These are phyloP conservation scores for Erigeron philadelphicus DNA, from an alignment of 140 eudicot species.

Conservation along the genomic window DNA sequence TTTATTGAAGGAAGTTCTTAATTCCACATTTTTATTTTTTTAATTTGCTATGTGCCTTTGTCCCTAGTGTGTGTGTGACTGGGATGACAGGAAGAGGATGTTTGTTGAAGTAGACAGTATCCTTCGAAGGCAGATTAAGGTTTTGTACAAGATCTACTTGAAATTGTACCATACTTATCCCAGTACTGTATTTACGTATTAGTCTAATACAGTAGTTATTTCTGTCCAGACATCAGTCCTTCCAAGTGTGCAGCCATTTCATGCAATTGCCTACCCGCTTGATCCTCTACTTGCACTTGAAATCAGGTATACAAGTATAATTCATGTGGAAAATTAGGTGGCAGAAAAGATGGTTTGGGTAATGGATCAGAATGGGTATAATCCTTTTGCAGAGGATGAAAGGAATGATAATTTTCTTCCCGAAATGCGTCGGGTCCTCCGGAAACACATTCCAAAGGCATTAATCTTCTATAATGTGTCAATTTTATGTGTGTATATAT, in stretches of 20 bases:
- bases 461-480: too few relatives aligned
- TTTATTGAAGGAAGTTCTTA: too few relatives aligned
- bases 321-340: too few relatives aligned
- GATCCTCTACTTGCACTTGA: slow-evolving; percentile 96
- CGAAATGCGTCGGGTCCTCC: too few relatives aligned
- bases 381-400: too few relatives aligned
- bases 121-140: slow-evolving; percentile 80
- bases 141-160: slow-evolving; percentile 9
- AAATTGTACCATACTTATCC: not conserved
- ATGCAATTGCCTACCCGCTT: slow-evolving; percentile 97
- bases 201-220: slow-evolving; percentile 12
- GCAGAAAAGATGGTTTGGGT: too few relatives aligned
- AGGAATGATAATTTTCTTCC: too few relatives aligned
- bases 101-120: slow-evolving; percentile 78
- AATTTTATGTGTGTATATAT: too few relatives aligned
- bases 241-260: slow-evolving; percentile 99
- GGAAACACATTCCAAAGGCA: too few relatives aligned
- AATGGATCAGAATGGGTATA: too few relatives aligned
- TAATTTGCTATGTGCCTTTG: not conserved
- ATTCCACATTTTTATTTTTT: too few relatives aligned
- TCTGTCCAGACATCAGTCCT: slow-evolving; percentile 69
- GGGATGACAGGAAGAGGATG: slow-evolving; percentile 86
- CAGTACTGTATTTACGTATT: not conserved
- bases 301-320: slow-evolving; percentile 46
- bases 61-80: slow-evolving; percentile 81